Conservation (phyloP, 345 rosid species). For the Eucalyptus pauciflora region DNA sequence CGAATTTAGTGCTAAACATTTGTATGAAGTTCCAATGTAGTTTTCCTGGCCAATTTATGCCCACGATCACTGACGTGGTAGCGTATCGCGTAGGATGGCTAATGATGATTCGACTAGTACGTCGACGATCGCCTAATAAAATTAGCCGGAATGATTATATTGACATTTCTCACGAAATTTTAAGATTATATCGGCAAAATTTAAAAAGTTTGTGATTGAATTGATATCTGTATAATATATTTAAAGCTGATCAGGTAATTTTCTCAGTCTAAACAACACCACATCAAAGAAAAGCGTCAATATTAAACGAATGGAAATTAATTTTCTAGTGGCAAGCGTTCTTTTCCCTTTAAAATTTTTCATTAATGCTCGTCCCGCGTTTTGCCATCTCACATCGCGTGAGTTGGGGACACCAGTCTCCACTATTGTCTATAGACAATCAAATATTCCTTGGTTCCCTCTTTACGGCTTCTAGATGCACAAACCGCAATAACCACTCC, state of each 20-base stretch:
- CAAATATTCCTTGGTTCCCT: not conserved
- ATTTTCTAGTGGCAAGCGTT: not conserved
- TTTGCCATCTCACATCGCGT: not conserved
- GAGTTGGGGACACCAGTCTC: not conserved
- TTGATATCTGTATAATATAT: rapidly evolving
- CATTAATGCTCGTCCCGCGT: not conserved
- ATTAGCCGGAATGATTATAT: not conserved
- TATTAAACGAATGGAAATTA: not conserved
- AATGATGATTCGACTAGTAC: not conserved
- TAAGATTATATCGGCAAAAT: not conserved
- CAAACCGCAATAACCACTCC: not conserved
- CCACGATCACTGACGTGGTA: rapidly evolving
- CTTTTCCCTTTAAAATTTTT: not conserved
- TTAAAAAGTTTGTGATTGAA: rapidly evolving
- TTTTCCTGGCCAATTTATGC: not conserved
- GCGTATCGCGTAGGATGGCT: rapidly evolving
- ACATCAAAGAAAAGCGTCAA: not conserved
- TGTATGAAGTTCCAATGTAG: not conserved
- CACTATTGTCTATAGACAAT: not conserved
- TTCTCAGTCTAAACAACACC: not conserved
- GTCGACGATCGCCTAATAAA: rapidly evolving
- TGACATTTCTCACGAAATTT: not conserved
- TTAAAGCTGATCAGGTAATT: not conserved
- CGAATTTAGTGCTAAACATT: not conserved
- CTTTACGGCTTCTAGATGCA: not conserved